Conservation (phyloP, 1,284 basidiomycete genomes). For the Puccinia polysora region DNA sequence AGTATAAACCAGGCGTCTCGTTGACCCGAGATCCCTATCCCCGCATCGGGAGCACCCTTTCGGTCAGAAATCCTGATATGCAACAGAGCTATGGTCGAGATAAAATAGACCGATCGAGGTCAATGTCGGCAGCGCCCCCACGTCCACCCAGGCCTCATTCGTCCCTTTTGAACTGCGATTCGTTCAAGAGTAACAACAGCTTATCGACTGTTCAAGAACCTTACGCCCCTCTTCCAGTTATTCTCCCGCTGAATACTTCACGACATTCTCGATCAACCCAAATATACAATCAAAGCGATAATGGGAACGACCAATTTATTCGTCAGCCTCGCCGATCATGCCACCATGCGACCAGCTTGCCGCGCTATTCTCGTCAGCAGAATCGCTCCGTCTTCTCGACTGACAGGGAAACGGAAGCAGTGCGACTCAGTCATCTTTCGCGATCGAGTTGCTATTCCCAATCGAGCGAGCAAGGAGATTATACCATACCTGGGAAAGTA, state of each 20-base stretch:
- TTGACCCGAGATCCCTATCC: constrained; percentile 20
- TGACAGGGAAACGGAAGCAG: neutral
- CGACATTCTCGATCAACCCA: neutral
- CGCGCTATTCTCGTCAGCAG: constrained; percentile 13
- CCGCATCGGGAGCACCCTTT: neutral
- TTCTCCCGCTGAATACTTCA: constrained; percentile 13
- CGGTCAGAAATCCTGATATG: constrained; percentile 26
- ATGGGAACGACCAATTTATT: constrained; percentile 15
- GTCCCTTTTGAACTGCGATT: constrained; percentile 1
- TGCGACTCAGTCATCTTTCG: constrained; percentile 12
- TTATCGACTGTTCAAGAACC: neutral
- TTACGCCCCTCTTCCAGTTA: neutral
- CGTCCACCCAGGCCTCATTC: constrained; percentile 18
- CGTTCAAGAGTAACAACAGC: neutral
- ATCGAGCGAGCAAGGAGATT: constrained; percentile 10
- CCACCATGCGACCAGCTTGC: constrained; percentile 7
- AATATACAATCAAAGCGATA: neutral
- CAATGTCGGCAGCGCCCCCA: neutral
- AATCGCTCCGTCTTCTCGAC: neutral
- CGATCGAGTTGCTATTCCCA: constrained; percentile 34
- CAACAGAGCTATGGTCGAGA: neutral
- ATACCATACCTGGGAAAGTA: neutral
- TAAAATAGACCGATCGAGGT: neutral
- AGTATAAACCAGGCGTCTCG: constrained; percentile 4
- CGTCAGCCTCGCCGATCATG: constrained; percentile 17